phyloP scores from a whole-genome alignment of 208 protist genomes.

The Novymonas esmeraldas region DNA sequence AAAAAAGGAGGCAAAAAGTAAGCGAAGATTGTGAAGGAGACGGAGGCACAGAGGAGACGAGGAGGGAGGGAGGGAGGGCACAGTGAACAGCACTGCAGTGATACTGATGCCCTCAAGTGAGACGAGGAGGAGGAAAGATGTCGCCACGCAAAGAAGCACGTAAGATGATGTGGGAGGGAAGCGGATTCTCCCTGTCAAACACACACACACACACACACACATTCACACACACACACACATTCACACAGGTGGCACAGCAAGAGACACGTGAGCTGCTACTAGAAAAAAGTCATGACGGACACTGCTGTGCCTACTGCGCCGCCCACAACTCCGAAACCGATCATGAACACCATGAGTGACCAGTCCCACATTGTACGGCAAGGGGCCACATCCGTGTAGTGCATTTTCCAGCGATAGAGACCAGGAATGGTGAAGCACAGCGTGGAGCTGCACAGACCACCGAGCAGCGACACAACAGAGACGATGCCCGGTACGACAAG shows the following conservation, averaged over 20 bases:
- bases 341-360: slow-evolving; percentile 41
- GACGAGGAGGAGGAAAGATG: no score
- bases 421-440: slow-evolving; percentile 70
- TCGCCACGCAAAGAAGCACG: no score
- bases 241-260: slow-evolving; percentile 1
- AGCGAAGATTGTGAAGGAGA: no score
- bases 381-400: slow-evolving; percentile 32
- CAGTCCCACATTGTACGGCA: slow-evolving; percentile 29
- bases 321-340: slow-evolving; percentile 44
- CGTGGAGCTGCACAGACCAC: slow-evolving; percentile 62
- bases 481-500: slow-evolving; percentile 63
- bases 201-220: no score
- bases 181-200: no score
- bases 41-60: no score
- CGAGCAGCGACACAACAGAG: slow-evolving; percentile 58
- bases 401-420: slow-evolving; percentile 62
- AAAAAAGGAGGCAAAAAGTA: background rate
- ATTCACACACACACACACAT: background rate
- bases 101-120: no score
- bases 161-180: no score
- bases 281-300: slow-evolving; percentile 29
- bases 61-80: no score
- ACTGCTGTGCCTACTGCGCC: slow-evolving; percentile 48
- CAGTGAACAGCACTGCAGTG: no score
- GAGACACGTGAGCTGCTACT: no score